Conservation (phyloP, 139 green algal genomes). For the Volvox africanus region DNA sequence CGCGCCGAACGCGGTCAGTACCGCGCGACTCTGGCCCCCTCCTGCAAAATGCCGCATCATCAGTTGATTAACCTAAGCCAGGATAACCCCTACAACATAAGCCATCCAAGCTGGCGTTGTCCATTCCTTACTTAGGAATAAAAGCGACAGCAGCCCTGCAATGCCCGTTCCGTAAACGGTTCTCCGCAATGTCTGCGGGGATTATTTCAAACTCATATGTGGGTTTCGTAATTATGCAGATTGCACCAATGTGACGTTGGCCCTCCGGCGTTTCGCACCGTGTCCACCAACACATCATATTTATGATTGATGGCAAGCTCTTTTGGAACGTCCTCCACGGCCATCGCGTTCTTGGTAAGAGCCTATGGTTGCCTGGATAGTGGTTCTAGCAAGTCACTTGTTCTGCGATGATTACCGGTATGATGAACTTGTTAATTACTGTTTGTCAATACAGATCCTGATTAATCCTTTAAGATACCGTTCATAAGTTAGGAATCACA, state of each 20-base stretch:
- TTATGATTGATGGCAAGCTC: slow-evolving; percentile 28
- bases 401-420: too few relatives aligned
- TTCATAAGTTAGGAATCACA: too few relatives aligned
- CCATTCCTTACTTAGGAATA: slow-evolving; percentile 43
- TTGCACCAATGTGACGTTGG: not conserved
- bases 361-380: too few relatives aligned
- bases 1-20: slow-evolving; percentile 46
- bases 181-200: slow-evolving; percentile 28
- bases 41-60: slow-evolving; percentile 14
- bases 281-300: slow-evolving; percentile 35
- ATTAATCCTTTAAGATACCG: too few relatives aligned
- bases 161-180: slow-evolving; percentile 37
- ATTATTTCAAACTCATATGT: not conserved
- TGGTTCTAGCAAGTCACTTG: too few relatives aligned
- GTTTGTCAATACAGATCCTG: too few relatives aligned
- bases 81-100: not conserved
- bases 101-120: not conserved
- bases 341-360: not conserved
- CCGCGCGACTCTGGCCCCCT: slow-evolving; percentile 17
- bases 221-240: not conserved
- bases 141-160: slow-evolving; percentile 4
- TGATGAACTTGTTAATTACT: too few relatives aligned
- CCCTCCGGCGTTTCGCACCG: not conserved
- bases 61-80: not conserved
- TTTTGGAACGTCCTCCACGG: not conserved